Percentiles rank a stretch among this genome's conserved stretches.
These are phyloP conservation scores for Penicillium simplicissimum DNA, from an alignment of 495 filamentous ascomycete genomes.

Conservation along the genomic window DNA sequence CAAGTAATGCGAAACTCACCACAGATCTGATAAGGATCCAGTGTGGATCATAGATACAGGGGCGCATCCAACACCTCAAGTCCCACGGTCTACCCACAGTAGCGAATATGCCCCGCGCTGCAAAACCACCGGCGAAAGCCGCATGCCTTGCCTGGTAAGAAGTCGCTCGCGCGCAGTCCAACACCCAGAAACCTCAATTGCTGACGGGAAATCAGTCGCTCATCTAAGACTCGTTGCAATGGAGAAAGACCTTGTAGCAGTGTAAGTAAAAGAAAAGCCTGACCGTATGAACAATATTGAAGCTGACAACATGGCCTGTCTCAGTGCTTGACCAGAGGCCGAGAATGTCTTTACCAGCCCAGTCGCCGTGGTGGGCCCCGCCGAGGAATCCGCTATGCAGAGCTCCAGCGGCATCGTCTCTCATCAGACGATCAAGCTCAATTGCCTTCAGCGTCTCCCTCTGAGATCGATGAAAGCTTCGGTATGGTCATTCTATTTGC, in stretches of 20 bases:
- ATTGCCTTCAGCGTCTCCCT: neutral
- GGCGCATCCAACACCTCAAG: too few relatives aligned
- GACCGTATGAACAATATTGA: neutral
- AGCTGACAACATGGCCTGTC: neutral
- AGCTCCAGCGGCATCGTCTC: constrained; percentile 8
- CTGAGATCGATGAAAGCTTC: constrained; percentile 12
- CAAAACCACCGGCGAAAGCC: constrained; percentile 49
- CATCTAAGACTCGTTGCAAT: constrained; percentile 54
- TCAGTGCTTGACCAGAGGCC: constrained; percentile 45
- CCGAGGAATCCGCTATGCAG: constrained; percentile 25
- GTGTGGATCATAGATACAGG: too few relatives aligned
- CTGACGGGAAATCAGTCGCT: constrained; percentile 37
- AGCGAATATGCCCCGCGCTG: constrained; percentile 11
- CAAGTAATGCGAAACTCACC: neutral
- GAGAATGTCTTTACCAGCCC: constrained; percentile 48
- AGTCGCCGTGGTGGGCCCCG: constrained; percentile 53
- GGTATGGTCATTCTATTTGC: constrained; percentile 5
- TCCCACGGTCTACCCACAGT: too few relatives aligned
- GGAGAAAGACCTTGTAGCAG: constrained; percentile 48
- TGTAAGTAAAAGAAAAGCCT: constrained; percentile 33
- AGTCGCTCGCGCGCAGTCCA: neutral
- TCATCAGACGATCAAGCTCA: neutral
- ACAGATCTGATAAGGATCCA: neutral
- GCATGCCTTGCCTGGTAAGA: constrained; percentile 56
- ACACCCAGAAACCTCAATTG: neutral